Evolutionary conservation across 179 eudicot genomes (phyloP), one percentile per base, ranked within the genome.

Genomic region (Pouteria campechiana): DNA sequence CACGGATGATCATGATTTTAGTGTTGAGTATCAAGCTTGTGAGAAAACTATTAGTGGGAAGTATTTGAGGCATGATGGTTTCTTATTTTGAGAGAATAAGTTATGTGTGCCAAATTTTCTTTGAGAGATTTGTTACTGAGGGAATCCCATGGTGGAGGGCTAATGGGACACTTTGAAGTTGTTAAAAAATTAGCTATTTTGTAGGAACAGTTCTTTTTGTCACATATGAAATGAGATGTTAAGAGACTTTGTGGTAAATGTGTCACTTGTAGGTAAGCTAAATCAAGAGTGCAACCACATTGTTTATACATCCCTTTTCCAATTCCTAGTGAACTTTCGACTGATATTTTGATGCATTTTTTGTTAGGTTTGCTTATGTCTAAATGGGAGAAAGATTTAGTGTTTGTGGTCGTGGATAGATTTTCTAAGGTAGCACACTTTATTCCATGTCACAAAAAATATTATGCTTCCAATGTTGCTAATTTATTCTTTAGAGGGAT

Each of bases 271-370:
- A 32, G 7, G 5, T 6, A 48, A 3, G 46, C 49, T 1, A 57
- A 50, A 12, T 46, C 52, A 2, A 45, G 6, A 10, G 21, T 21
- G 11, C 1, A 15, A 10, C 52, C 60, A n/a, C 43, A 54, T 34
- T 34, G 65, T 3, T 18, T 50, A 1, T 50, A 28, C 12, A 41
- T 17, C 1, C 52, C 51, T 7, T 44, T 58, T 15, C 57, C 32
- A 13, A 9, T 58, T 7, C 63, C 44, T 40, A 20, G 8, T 0
- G 19, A 11, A 1, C 47, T 48, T 47, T 57, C 42, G 54, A 11
- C 18, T 6, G 48, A 41, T 25, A 23, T 58, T 4, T 57, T 50
- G 7, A 49, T 58, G 44, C 56, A 58, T 12, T 49, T 58, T 35
- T 30, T 58, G 2, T 36, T 58, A 11, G 56, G 56, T 2, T 37